Evolutionary conservation across 768 basidiomycete genomes (phyloP), one percentile per base, ranked within the genome.

Genomic region (Trametes punicea): DNA sequence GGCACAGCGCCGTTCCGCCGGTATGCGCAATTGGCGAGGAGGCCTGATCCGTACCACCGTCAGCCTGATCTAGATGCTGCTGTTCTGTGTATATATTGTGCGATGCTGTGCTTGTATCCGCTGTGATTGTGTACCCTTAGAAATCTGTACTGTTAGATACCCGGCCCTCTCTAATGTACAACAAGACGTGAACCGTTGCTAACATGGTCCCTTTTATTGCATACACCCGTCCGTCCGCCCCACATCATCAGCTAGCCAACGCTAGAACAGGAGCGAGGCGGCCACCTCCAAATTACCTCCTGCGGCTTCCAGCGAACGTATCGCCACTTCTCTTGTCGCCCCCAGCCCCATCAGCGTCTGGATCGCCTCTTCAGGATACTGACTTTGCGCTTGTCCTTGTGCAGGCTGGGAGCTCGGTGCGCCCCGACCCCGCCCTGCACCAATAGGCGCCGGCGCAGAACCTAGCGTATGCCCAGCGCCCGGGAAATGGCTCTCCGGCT

Each of bases 261-360:
- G 36, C 33, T 57, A 85, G 68, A 98, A 98, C 51, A 97, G 68
- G 67, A 96, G 73, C 30, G 91, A 93, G 9, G 90, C 94, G 9
- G 95, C 95, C 21, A 89, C 76, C 59, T 97, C 93, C 20, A 93
- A 75, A 67, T 95, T 92, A 2, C 96, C 96, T 3, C 83, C 85
- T 0, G 92, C 81, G 4, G 90, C 88, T 13, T 87, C 81, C 57
- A 98, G 73, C 41, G 84, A 77, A 41, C 80, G 79, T 16, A 94
- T 82, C 1, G 96, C 96, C 23, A 84, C 73, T 52, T 93, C 88
- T 61, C 90, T 76, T 27, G 82, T 74, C 9, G 80, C 90, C 3
- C 96, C 96, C 1, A 98, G 76, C 44, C 79, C 81, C 75, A 93
- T 81, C 18, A 98, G 73, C 2, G 81, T 77, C 36, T 72, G 66